Conservation (phyloP, 1,284 basidiomycete species). For the Pseudozyma flocculosa region DNA sequence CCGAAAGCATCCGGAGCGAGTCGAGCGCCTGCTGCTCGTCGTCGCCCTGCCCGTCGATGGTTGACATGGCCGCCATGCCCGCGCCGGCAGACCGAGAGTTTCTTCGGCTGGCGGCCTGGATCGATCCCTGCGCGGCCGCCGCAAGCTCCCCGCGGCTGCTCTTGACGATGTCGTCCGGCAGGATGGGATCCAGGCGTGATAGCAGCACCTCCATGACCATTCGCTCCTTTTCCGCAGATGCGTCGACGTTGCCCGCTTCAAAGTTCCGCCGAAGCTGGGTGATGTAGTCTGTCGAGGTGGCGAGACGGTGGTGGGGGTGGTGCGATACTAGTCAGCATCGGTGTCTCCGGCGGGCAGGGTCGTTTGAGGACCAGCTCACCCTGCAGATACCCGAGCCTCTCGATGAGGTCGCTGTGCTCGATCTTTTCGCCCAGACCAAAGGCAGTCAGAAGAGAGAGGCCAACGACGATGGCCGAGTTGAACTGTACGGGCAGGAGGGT, state of each 20-base stretch:
- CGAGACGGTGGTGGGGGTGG: neutral
- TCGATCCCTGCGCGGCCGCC: conserved; percentile 23
- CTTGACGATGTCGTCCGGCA: conserved; percentile 20
- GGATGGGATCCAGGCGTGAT: conserved; percentile 26
- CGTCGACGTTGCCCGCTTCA: conserved; percentile 36
- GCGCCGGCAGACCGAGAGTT: too few relatives aligned
- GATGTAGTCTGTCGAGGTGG: conserved; percentile 14
- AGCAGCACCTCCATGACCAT: conserved; percentile 37
- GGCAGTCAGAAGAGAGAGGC: conserved; percentile 30
- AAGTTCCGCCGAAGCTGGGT: conserved; percentile 26
- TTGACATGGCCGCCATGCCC: too few relatives aligned
- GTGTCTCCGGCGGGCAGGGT: neutral
- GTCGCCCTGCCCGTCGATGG: conserved; percentile 24
- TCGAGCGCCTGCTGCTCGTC: conserved; percentile 30
- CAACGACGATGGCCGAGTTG: conserved; percentile 38
- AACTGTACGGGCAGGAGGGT: conserved; percentile 4
- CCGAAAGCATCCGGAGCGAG: conserved; percentile 21
- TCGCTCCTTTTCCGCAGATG: conserved; percentile 30
- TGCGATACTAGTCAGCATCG: neutral
- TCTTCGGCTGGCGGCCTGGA: conserved; percentile 12
- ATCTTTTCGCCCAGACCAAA: conserved; percentile 29
- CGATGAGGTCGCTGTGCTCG: conserved; percentile 23
- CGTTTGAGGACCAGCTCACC: neutral
- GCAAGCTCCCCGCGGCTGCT: conserved; percentile 22
- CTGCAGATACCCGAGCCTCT: conserved; percentile 29